phyloP scores from a whole-genome alignment of 768 basidiomycete genomes.

The Lentinula detonsa region DNA sequence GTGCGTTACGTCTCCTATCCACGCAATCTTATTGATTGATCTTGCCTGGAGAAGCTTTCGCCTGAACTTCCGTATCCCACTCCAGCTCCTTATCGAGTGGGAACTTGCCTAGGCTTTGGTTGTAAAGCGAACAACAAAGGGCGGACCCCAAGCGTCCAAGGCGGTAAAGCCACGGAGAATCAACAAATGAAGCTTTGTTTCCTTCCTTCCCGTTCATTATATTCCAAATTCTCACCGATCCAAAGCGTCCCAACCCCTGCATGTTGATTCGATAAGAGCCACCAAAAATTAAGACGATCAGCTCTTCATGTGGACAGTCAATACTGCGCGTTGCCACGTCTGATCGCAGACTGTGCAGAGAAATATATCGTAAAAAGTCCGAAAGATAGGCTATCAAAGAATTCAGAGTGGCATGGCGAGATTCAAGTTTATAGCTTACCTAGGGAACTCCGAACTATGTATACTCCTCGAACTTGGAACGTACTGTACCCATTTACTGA shows the following conservation, averaged over 20 bases:
- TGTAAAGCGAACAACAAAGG: neutral
- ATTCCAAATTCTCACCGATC: neutral
- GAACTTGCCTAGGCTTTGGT: neutral
- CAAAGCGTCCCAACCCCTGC: neutral
- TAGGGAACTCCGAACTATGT: too few relatives aligned
- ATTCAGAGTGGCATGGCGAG: too few relatives aligned
- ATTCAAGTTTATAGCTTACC: neutral
- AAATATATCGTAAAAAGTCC: neutral
- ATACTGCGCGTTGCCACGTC: neutral
- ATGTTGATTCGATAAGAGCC: neutral
- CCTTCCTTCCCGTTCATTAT: neutral
- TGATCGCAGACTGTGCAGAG: neutral
- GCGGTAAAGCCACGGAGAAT: neutral
- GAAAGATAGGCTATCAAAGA: too few relatives aligned
- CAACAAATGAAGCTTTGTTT: neutral
- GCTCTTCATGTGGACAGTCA: neutral
- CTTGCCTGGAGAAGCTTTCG: neutral
- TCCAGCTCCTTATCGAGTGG: neutral
- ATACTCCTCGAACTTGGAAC: too few relatives aligned
- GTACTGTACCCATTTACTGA: too few relatives aligned
- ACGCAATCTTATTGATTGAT: neutral
- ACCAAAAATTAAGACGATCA: neutral
- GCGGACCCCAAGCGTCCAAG: neutral
- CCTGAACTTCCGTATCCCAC: neutral
- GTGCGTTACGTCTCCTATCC: too few relatives aligned